Evolutionary conservation across 192 early-diverging fungal genomes (phyloP), one percentile per base, ranked within the genome.

Genomic region (Haplosporangium gracile): DNA sequence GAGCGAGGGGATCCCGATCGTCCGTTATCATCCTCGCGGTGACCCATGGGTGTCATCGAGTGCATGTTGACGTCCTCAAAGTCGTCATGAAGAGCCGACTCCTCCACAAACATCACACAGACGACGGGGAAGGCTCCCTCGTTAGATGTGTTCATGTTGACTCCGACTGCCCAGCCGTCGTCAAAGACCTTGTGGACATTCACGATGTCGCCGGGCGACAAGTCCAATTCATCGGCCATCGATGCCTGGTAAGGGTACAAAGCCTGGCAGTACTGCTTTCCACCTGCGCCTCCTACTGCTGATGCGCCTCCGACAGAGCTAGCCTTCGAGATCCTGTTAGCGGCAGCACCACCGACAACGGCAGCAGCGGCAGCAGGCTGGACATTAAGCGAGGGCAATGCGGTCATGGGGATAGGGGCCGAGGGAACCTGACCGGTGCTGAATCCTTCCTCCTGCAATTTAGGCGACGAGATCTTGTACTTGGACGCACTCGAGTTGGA

Each of bases 131-230:
- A 98, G 0, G 95, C 95, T 38, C 97, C 97, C 76, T 94, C 92
- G 65, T 88, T 57, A 0, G 92, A 90, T 9, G 95, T 94, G 53
- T 89, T 92, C 77, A 93, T 82, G 88, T 97, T 97, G 74, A 93
- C 88, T 47, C 97, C 97, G 5, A 97, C 90, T 29, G 95, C 97
- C 97, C 97, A 98, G 4, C 97, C 97, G 83, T 98, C 97, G 82
- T 97, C 96, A 90, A 97, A 98, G 55, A 90, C 91, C 81, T 92
- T 86, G 29, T 92, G 90, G 36, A 97, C 72, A 39, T 91, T 92
- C 11, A 97, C 93, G 74, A 93, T 90, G 76, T 97, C 96, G 63
- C 93, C 95, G 15, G 82, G 75, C 29, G 89, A 82, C 29, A 97
- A 84, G 51, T 90, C 91, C 47, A 97, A 89, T 88, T 97, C 96